Conservation (phyloP, 1,139 yeast species). For the Barnettozyma hawaiiensis region DNA sequence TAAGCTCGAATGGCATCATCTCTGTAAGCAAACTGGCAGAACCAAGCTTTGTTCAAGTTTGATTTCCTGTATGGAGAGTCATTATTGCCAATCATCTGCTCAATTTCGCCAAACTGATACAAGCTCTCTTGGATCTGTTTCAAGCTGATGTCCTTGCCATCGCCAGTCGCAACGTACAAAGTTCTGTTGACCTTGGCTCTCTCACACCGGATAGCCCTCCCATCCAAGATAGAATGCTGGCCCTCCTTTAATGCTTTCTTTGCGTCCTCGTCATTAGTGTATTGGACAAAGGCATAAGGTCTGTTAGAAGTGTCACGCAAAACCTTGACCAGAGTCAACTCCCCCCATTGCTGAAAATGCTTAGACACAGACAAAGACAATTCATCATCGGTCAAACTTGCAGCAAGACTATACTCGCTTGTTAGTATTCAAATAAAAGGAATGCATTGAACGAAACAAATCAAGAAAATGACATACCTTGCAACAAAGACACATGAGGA, state of each 20-base stretch:
- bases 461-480: conserved; percentile 24
- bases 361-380: conserved; percentile 61
- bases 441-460: no score
- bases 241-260: conserved; percentile 60
- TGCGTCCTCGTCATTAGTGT: conserved; percentile 66
- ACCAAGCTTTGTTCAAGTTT: conserved; percentile 51
- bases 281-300: conserved; percentile 94
- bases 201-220: conserved; percentile 79
- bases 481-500: conserved; percentile 90
- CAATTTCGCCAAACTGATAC: conserved; percentile 65
- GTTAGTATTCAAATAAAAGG: conserved; percentile 3
- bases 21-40: conserved; percentile 73
- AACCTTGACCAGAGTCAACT: conserved; percentile 70
- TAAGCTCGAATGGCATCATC: conserved; percentile 90
- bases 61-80: conserved; percentile 33
- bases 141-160: conserved; percentile 26
- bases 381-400: conserved; percentile 61
- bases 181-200: conserved; percentile 90
- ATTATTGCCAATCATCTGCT: conserved; percentile 53
- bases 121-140: conserved; percentile 36
- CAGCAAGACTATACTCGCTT: conserved; percentile 42
- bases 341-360: conserved; percentile 63
- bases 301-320: conserved; percentile 75
- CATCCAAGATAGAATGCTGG: conserved; percentile 64
- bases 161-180: conserved; percentile 44